phyloP scores from a whole-genome alignment of 192 early-diverging fungal species.

The Coemansia sp. region DNA sequence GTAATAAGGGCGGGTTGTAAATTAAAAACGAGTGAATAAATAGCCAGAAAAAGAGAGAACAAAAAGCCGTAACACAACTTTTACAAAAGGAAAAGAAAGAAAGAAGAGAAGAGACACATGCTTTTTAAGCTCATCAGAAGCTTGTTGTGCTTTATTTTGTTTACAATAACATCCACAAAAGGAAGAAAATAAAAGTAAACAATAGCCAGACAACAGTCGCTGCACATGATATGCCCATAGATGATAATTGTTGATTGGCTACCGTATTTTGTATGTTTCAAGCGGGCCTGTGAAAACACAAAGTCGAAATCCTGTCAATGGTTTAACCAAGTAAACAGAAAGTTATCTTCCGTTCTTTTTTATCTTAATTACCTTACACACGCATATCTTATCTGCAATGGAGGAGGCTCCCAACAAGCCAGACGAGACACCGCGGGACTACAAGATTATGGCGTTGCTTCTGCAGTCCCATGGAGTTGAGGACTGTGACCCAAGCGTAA shows the following conservation, averaged over 20 bases:
- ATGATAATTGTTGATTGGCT: neutral
- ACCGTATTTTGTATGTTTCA: neutral
- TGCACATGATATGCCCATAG: neutral
- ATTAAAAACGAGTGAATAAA: neutral
- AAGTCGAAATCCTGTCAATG: too few species aligned
- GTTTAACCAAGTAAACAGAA: neutral
- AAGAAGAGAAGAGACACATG: neutral
- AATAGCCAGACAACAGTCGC: neutral
- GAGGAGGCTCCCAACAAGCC: slow-evolving; percentile 48
- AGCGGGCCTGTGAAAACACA: too few species aligned
- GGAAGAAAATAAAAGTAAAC: slow-evolving; percentile 1
- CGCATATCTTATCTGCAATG: slow-evolving; percentile 15
- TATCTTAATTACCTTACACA: neutral
- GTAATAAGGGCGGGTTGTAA: neutral
- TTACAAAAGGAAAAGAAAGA: slow-evolving; percentile 8
- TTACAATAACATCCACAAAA: slow-evolving; percentile 3
- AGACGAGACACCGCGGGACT: slow-evolving; percentile 58
- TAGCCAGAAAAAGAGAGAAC: neutral
- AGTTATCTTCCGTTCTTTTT: neutral
- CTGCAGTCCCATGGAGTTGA: slow-evolving; percentile 81
- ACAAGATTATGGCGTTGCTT: slow-evolving; percentile 83
- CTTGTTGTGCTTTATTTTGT: neutral
- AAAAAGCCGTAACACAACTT: neutral
- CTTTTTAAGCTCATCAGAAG: neutral
- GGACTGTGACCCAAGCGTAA: slow-evolving; percentile 89